Conservation (phyloP, 768 basidiomycete genomes). For the Tulasnella calospora region DNA sequence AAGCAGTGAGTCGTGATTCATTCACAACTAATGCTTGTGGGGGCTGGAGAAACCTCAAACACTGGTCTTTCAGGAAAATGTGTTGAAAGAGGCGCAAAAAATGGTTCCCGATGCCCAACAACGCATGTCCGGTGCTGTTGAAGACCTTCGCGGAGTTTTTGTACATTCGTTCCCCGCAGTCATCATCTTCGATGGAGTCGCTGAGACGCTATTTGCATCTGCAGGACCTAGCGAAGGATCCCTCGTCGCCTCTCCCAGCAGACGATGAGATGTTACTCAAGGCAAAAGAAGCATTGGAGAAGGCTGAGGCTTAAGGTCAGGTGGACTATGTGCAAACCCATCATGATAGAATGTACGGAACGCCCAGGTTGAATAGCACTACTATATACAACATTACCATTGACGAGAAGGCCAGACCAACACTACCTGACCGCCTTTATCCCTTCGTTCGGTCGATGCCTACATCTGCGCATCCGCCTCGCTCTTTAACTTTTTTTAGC, state of each 20-base stretch:
- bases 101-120: constrained; percentile 68
- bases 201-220: background rate
- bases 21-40: background rate
- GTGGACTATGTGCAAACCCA: background rate
- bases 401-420: background rate
- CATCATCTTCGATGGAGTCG: background rate
- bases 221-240: background rate
- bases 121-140: constrained; percentile 57
- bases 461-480: no score
- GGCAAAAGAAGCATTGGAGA: constrained; percentile 56
- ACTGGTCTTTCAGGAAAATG: constrained; percentile 23
- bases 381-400: background rate
- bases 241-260: background rate
- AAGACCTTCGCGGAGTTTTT: constrained; percentile 59
- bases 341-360: background rate
- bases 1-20: constrained; percentile 13
- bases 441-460: no score
- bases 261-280: constrained; percentile 42
- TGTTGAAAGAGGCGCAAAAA: constrained; percentile 72
- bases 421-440: background rate
- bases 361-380: no score
- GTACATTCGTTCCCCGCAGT: constrained; percentile 47
- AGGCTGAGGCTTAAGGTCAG: constrained; percentile 45
- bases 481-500: no score
- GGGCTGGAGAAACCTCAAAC: no score